Base-by-base conservation (phyloP, 257 asterid species). In the Thymus mandschuricus region DNA sequence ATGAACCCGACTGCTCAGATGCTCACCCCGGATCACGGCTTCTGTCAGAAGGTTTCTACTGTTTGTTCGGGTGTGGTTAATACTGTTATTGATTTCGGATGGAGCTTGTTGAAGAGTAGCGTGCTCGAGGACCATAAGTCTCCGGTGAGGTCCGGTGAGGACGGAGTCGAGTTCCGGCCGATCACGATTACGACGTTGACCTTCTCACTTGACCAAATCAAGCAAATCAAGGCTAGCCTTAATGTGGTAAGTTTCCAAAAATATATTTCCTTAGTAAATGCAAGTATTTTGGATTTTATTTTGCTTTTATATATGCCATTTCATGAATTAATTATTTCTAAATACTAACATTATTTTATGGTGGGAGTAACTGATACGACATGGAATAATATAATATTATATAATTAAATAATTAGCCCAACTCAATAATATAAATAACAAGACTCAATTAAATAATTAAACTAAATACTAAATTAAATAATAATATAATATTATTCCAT, bases 81-180 rank as follows among this genome's bases (percentile, higher is more conserved):
- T 60, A 88, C 90, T 0, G 29, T 75, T 0, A 46, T 65, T 0
- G 97, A 91, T 68, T 88, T 91, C 27, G 96, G 86, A 21, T 87
- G 87, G 92, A 81, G 88, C 29, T 12, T 86, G 33, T 44, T 91
- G 82, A 91, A 82, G 79, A 85, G 90, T n/a, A 78, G 77, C 9
- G 64, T 80, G 15, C 33, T 84, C 2, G 80, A 75, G 61, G 97
- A 88, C 51, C 88, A 81, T 44, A 59, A 35, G 74, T 73, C 89
- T 1, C 87, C 92, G 8, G 76, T 91, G 8, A 70, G 92, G 55
- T 91, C 97, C 2, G 97, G 94, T 0, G 88, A 58, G 3, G 86
- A 76, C 0, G 96, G 96, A 0, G 84, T 85, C 7, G 96, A 87
- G 75, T 85, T 87, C 44, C 82, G 83, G 12, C 88, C 92, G 0